These are phyloP conservation scores for Arachis stenosperma DNA, from an alignment of 306 rosid species.

Conservation along the genomic window DNA sequence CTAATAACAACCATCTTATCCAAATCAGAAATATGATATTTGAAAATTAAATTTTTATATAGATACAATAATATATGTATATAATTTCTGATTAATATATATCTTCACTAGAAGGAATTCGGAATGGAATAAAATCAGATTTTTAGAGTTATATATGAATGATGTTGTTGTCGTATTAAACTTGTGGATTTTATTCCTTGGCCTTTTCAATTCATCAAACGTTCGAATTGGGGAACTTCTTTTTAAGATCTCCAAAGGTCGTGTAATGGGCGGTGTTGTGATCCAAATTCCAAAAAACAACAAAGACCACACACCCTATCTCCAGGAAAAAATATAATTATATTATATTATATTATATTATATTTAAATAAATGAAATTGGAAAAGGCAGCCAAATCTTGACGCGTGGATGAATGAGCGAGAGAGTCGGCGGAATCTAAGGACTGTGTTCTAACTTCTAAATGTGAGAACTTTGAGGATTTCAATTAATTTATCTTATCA, in stretches of 20 bases:
- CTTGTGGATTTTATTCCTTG: slow-evolving; percentile 59
- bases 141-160: slow-evolving; percentile 9
- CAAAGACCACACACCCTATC: slow-evolving; percentile 49
- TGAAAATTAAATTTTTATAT: too few species aligned
- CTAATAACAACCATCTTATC: too few species aligned
- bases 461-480: slow-evolving; percentile 31
- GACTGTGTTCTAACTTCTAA: slow-evolving; percentile 19
- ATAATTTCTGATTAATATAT: too few species aligned
- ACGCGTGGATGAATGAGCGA: slow-evolving; percentile 57
- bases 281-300: slow-evolving; percentile 34
- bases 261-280: slow-evolving; percentile 72
- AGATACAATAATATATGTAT: too few species aligned
- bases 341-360: too few species aligned
- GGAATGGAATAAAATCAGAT: slow-evolving; percentile 63
- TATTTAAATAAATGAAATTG: neutral
- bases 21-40: too few species aligned
- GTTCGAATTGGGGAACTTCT: slow-evolving; percentile 10
- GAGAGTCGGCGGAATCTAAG: slow-evolving; percentile 51
- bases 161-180: slow-evolving; percentile 24
- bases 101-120: slow-evolving; percentile 20
- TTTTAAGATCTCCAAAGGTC: slow-evolving; percentile 54
- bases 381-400: slow-evolving; percentile 17
- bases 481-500: neutral
- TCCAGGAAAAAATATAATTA: slow-evolving; percentile 14
- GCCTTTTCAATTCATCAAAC: slow-evolving; percentile 22